A percentile compares a stretch with the other conserved stretches of the same genome.
Conservation (phyloP, 495 filamentous ascomycete species). For the Tuber borchii region DNA sequence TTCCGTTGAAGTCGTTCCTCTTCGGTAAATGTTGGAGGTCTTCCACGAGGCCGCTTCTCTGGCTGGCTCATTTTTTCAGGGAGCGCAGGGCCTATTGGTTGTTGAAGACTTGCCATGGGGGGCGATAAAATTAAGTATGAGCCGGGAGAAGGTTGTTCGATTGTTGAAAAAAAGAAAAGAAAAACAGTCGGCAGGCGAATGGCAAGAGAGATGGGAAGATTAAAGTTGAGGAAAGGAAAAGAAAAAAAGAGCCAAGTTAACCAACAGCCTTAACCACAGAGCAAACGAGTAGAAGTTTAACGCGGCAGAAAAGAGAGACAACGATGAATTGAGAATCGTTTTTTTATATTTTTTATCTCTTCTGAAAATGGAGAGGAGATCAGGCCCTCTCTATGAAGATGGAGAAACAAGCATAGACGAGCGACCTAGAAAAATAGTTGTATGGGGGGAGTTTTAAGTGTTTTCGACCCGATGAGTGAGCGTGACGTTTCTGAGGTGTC, state of each 20-base stretch:
- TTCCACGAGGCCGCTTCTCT: constrained; percentile 36
- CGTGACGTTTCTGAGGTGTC: background rate
- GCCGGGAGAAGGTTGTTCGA: background rate
- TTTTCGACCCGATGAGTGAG: background rate
- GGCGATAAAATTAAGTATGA: background rate
- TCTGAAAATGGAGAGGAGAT: background rate
- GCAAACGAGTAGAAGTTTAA: background rate
- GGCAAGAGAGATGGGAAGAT: background rate
- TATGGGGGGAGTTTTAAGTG: background rate
- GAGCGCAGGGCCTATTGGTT: background rate
- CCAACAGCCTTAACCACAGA: background rate
- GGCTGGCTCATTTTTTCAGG: background rate
- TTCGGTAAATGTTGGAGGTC: constrained; percentile 38
- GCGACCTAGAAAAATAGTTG: background rate
- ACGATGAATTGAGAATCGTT: background rate
- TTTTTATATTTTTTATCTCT: background rate
- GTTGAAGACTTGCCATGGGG: background rate
- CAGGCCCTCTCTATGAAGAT: background rate
- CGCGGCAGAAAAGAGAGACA: background rate
- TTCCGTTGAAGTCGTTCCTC: constrained; percentile 34
- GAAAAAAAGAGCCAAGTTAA: background rate
- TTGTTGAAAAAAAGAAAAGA: background rate
- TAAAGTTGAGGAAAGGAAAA: background rate
- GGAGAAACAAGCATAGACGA: background rate
- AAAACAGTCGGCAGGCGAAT: background rate